A percentile compares a stretch with the other conserved stretches of the same genome.
Evolutionary conservation across 179 eudicot species (phyloP).

Genomic region (Spergularia azorica): DNA sequence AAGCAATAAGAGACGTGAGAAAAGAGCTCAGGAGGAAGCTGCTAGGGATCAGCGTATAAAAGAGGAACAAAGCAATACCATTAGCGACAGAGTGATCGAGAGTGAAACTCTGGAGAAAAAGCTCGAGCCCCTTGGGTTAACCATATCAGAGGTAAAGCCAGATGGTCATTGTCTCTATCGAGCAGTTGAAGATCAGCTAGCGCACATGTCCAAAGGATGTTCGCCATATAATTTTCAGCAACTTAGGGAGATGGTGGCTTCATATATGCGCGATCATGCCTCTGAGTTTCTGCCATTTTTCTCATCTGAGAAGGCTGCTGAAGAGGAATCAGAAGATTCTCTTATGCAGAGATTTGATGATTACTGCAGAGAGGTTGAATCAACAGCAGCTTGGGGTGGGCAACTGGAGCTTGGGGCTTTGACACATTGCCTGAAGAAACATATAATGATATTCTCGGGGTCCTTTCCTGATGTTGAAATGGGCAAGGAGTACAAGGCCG

Average conservation of each 20-base stretch:
- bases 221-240: slow-evolving; percentile 64
- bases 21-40: slow-evolving; percentile 90
- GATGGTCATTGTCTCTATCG: slow-evolving; percentile 94
- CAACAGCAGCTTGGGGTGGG: slow-evolving; percentile 95
- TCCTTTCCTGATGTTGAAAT: slow-evolving; percentile 97
- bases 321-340: slow-evolving; percentile 55
- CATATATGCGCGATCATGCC: slow-evolving; percentile 73
- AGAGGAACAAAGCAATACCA: slow-evolving; percentile 70
- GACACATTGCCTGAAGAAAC: slow-evolving; percentile 77
- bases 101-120: slow-evolving; percentile 62
- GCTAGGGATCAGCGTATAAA: slow-evolving; percentile 88
- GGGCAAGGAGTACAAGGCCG: slow-evolving; percentile 88
- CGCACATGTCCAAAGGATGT: slow-evolving; percentile 53
- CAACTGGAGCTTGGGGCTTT: slow-evolving; percentile 87
- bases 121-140: slow-evolving; percentile 72
- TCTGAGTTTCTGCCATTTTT: slow-evolving; percentile 84
- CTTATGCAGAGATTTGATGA: slow-evolving; percentile 64
- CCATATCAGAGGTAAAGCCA: slow-evolving; percentile 70
- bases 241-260: slow-evolving; percentile 78
- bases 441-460: slow-evolving; percentile 74
- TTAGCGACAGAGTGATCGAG: slow-evolving; percentile 65
- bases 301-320: slow-evolving; percentile 60
- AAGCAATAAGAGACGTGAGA: slow-evolving; percentile 75
- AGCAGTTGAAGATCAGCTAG: slow-evolving; percentile 88
- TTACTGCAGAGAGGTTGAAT: slow-evolving; percentile 80